These are phyloP conservation scores for Ophiostoma quercus DNA, from an alignment of 2,329 filamentous ascomycete genomes.

Conservation along the genomic window DNA sequence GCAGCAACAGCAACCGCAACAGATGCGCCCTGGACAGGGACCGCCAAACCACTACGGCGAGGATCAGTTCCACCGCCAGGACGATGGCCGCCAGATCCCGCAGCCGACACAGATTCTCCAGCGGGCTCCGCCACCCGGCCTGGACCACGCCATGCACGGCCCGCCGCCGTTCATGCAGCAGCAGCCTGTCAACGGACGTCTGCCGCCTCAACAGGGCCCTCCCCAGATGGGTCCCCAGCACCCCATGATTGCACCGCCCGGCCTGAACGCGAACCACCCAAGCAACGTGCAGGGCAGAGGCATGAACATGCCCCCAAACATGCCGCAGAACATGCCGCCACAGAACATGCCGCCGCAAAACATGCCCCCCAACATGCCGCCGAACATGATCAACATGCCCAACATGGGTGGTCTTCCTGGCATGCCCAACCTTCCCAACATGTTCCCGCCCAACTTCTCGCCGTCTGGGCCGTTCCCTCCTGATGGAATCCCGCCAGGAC, in stretches of 20 bases:
- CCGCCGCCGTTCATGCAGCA: constrained; percentile 46
- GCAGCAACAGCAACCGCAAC: constrained; percentile 35
- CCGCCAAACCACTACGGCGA: constrained; percentile 30
- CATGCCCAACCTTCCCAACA: constrained; percentile 23
- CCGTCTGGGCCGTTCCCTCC: constrained; percentile 43
- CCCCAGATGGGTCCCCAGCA: constrained; percentile 36
- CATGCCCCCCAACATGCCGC: constrained; percentile 23
- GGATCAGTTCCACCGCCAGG: constrained; percentile 44
- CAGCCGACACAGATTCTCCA: constrained; percentile 61
- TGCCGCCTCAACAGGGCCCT: constrained; percentile 15
- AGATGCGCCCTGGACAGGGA: constrained; percentile 34
- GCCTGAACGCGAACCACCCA: constrained; percentile 35
- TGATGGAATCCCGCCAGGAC: constrained; percentile 44
- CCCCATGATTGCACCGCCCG: constrained; percentile 55
- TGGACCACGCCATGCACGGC: constrained; percentile 52
- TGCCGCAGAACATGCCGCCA: constrained; percentile 37
- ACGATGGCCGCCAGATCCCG: constrained; percentile 36
- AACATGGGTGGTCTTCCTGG: constrained; percentile 18
- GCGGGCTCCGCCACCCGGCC: constrained; percentile 51
- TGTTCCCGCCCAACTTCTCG: constrained; percentile 57
- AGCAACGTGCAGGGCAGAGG: constrained; percentile 23
- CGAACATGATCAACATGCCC: constrained; percentile 19
- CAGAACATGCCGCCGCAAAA: constrained; percentile 22
- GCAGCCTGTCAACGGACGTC: constrained; percentile 2
- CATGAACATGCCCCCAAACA: constrained; percentile 22